A percentile compares a stretch with the other conserved stretches of the same genome.
Evolutionary conservation across 1,284 basidiomycete species (phyloP).

Genomic region (Ceratobasidium sp.): DNA sequence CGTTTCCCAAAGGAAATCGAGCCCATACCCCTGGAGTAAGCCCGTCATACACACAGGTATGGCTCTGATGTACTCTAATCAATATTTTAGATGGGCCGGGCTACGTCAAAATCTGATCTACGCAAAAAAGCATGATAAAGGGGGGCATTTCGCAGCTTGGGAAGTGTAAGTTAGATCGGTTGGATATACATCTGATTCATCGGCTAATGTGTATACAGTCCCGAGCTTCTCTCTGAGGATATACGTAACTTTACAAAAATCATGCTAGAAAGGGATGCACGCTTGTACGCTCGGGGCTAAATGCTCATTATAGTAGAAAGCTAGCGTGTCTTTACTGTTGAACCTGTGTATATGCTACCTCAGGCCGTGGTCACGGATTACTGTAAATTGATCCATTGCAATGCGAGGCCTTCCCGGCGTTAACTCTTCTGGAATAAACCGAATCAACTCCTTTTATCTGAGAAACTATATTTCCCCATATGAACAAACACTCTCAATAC

Average conservation of each 20-base stretch:
- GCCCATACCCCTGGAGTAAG: constrained; percentile 41
- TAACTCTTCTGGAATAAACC: not conserved
- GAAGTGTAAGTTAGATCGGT: constrained; percentile 37
- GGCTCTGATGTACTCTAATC: not conserved
- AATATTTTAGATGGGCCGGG: constrained; percentile 35
- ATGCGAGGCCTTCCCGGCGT: too few species aligned
- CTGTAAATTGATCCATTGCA: not conserved
- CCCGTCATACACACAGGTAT: not conserved
- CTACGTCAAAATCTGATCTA: constrained; percentile 41
- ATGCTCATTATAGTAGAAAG: not conserved
- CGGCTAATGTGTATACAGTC: constrained; percentile 10
- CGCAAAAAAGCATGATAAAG: constrained; percentile 38
- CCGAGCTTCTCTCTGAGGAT: constrained; percentile 38
- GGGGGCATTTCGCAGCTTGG: constrained; percentile 43
- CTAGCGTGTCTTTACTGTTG: not conserved
- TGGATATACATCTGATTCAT: not conserved
- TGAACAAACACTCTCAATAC: not conserved
- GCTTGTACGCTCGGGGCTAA: not conserved
- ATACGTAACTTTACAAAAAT: constrained; percentile 40
- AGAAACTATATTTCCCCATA: too few species aligned
- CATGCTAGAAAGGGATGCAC: constrained; percentile 7
- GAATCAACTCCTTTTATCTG: too few species aligned
- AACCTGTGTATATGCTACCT: not conserved
- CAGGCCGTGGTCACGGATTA: too few species aligned
- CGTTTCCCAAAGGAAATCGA: constrained; percentile 37